A percentile compares a stretch with the other conserved stretches of the same genome.
phyloP scores from a whole-genome alignment of 2,329 filamentous ascomycete genomes.

The Fusarium nodosum region DNA sequence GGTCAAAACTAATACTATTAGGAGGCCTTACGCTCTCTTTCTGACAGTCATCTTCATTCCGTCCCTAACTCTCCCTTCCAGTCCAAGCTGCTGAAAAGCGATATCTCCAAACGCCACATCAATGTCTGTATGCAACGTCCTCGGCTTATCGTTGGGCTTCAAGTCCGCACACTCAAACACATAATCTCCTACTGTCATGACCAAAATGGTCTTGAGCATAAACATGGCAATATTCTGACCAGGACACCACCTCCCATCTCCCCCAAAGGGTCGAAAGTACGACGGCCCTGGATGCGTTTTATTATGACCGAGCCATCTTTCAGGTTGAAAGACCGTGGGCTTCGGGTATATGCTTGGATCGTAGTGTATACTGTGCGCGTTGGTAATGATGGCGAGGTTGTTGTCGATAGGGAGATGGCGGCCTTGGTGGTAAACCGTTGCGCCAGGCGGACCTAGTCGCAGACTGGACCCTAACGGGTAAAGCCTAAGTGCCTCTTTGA shows the following conservation, averaged over 20 bases:
- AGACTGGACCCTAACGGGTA: conserved; percentile 25
- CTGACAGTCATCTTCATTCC: conserved; percentile 46
- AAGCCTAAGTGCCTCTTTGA: conserved; percentile 25
- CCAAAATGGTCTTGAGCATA: conserved; percentile 52
- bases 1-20: background rate
- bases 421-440: conserved; percentile 7
- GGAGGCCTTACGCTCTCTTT: background rate
- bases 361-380: conserved; percentile 27
- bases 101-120: conserved; percentile 46
- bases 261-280: conserved; percentile 54
- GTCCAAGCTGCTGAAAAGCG: conserved; percentile 40
- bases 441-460: background rate
- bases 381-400: conserved; percentile 1
- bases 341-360: conserved; percentile 7
- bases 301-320: conserved; percentile 24
- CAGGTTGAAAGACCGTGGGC: conserved; percentile 11
- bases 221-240: conserved; percentile 55
- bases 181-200: conserved; percentile 45
- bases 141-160: conserved; percentile 25
- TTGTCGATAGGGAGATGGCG: conserved; percentile 22
- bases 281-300: conserved; percentile 3
- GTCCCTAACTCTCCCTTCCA: conserved; percentile 41
- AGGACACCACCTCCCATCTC: conserved; percentile 55
- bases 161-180: conserved; percentile 45
- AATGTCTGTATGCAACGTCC: conserved; percentile 42